phyloP scores from a whole-genome alignment of 2,329 filamentous ascomycete species.

The Colletotrichum graminicola region DNA sequence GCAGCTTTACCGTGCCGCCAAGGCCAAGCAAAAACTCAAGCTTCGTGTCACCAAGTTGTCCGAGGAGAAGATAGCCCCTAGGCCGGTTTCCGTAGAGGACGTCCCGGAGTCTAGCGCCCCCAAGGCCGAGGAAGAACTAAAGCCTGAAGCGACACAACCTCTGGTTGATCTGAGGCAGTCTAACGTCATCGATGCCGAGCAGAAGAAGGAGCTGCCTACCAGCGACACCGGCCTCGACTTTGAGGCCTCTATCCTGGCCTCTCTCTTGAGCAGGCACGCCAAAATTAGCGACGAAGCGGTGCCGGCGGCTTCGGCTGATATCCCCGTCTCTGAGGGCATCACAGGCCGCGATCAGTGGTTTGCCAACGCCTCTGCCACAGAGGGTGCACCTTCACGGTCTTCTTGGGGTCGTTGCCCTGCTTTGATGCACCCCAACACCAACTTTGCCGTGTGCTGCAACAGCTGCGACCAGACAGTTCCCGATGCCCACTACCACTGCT shows the following conservation, averaged over 20 bases:
- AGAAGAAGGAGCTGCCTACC: constrained; percentile 39
- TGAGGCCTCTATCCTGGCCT: constrained; percentile 42
- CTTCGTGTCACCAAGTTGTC: constrained; percentile 72
- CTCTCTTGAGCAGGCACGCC: constrained; percentile 40
- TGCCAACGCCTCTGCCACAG: constrained; percentile 43
- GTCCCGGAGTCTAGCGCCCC: constrained; percentile 53
- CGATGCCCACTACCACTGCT: constrained; percentile 92
- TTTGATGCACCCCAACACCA: constrained; percentile 47
- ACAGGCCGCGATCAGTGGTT: constrained; percentile 51
- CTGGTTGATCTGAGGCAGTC: constrained; percentile 46
- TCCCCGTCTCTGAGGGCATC: constrained; percentile 46
- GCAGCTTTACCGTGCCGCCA: constrained; percentile 95
- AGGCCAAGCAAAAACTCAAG: constrained; percentile 97
- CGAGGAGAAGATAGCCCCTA: constrained; percentile 52
- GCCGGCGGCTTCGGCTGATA: constrained; percentile 36
- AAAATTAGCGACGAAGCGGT: constrained; percentile 35
- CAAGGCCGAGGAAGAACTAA: constrained; percentile 42
- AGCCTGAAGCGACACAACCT: constrained; percentile 24
- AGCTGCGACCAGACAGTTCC: constrained; percentile 83
- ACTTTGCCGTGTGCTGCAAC: constrained; percentile 95
- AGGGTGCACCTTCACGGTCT: constrained; percentile 11
- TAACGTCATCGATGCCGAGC: constrained; percentile 12
- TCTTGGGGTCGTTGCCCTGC: constrained; percentile 34
- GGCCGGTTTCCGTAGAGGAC: constrained; percentile 65
- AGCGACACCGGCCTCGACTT: constrained; percentile 41